Evolutionary conservation across 1,284 basidiomycete species (phyloP).

Genomic region (Prillingera fragicola): DNA sequence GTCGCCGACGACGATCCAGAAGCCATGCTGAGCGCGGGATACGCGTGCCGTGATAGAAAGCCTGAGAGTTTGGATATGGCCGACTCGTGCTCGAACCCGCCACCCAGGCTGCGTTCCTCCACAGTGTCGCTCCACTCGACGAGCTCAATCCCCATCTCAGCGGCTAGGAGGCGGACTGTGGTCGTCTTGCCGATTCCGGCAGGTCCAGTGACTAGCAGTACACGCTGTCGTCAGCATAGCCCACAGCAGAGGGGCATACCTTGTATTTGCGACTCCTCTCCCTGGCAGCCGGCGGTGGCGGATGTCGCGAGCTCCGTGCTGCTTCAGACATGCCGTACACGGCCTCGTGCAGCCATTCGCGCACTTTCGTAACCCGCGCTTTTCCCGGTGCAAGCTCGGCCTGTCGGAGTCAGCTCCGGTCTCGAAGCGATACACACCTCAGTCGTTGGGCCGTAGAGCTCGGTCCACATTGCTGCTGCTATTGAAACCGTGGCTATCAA

Average conservation of each 20-base stretch:
- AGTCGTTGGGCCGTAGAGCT: conserved; percentile 62
- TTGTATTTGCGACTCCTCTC: conserved; percentile 69
- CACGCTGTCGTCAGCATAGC: conserved; percentile 54
- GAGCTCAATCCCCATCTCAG: conserved; percentile 71
- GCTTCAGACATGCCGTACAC: conserved; percentile 53
- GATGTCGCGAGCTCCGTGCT: conserved; percentile 15
- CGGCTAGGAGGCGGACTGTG: conserved; percentile 67
- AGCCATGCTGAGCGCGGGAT: conserved; percentile 60
- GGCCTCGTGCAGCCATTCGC: conserved; percentile 78
- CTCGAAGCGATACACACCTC: conserved; percentile 52
- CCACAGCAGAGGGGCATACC: conserved; percentile 55
- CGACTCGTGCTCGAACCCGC: conserved; percentile 55
- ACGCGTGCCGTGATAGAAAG: conserved; percentile 66
- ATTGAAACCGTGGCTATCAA: not conserved
- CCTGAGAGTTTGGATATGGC: conserved; percentile 66
- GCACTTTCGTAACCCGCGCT: conserved; percentile 76
- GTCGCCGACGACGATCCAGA: conserved; percentile 26
- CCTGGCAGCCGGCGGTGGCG: conserved; percentile 40
- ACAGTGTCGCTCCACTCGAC: conserved; percentile 68
- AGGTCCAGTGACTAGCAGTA: conserved; percentile 80
- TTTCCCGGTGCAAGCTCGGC: conserved; percentile 82
- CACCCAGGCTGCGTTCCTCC: conserved; percentile 42
- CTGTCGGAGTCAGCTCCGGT: conserved; percentile 44
- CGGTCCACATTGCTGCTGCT: conserved; percentile 60
- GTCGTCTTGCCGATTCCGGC: conserved; percentile 88